A percentile compares a stretch with the other conserved stretches of the same genome.
Conservation (phyloP, 768 basidiomycete genomes). For the Lactarius akahatsu region DNA sequence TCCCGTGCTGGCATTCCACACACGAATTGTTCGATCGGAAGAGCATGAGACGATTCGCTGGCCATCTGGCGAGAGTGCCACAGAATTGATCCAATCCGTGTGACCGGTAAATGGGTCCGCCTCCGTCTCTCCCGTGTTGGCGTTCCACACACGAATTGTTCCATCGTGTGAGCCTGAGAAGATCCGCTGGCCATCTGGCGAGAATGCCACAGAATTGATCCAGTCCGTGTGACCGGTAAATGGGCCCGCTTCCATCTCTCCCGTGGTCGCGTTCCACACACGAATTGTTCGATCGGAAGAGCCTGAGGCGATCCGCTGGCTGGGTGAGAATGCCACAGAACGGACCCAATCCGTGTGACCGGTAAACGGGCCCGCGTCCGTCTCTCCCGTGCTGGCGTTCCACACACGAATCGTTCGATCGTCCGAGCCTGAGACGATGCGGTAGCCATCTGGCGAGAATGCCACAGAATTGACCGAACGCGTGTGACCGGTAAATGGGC, state of each 20-base stretch:
- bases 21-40: neutral
- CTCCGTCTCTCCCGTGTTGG: neutral
- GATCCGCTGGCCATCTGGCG: conserved; percentile 3
- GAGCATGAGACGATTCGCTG: neutral
- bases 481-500: neutral
- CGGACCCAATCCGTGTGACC: neutral
- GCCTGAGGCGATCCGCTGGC: conserved; percentile 14
- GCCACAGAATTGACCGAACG: neutral
- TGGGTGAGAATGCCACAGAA: neutral
- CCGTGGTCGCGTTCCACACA: neutral
- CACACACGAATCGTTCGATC: neutral
- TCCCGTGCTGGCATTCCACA: neutral
- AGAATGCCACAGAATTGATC: neutral
- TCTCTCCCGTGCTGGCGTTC: neutral
- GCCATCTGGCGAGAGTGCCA: neutral
- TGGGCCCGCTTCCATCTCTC: neutral
- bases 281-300: neutral
- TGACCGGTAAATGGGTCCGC: neutral
- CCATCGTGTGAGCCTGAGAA: neutral
- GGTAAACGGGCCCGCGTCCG: neutral
- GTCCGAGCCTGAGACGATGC: neutral
- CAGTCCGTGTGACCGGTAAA: neutral
- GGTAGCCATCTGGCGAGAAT: neutral
- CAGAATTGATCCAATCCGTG: neutral
- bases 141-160: neutral